Evolutionary conservation across 2,329 filamentous ascomycete species (phyloP), one percentile per base, ranked within the genome.

Genomic region (Colletotrichum chrysophilum): DNA sequence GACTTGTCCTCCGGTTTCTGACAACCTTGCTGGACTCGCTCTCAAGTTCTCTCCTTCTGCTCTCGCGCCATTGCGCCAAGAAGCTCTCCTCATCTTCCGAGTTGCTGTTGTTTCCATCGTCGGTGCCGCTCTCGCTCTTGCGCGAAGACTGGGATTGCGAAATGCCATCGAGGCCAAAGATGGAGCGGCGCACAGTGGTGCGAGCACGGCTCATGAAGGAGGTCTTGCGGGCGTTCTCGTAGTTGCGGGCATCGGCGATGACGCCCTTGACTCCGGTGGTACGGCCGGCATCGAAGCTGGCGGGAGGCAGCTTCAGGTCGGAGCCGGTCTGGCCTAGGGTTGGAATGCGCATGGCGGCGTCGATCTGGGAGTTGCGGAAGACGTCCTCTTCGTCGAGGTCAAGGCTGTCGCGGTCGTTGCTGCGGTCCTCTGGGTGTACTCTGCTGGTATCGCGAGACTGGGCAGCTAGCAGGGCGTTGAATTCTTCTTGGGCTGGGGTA

Each of bases 211-310:
- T 87, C 79, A 86, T 87, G 87, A 89, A 91, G 77, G 90, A 91
- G 79, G 81, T 85, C 80, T 88, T 88, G 79, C 89, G 89, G 14
- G 94, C 93, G 80, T 91, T 88, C 85, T 95, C 93, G 84, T 94
- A 96, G 80, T 93, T 92, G 80, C 94, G 90, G 48, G 95, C 95
- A 82, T 97, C 95, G 79, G 94, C 94, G 81, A 97, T 96, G 84
- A 97, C 95, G 77, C 95, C 95, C 87, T 96, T 96, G 79, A 96
- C 94, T 62, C 95, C 95, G 4, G 94, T 96, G 79, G 94, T 93
- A 78, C 92, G 90, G 74, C 93, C 93, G 69, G 87, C 91, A 83
- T 94, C 91, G 80, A 93, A 93, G 71, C 88, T 89, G 14, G 87
- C 87, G 12, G 91, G 91, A 16, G 92, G 92, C 76, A 94, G 90